These are phyloP conservation scores for Saitozyma podzolica DNA, from an alignment of 768 basidiomycete genomes.

Conservation along the genomic window DNA sequence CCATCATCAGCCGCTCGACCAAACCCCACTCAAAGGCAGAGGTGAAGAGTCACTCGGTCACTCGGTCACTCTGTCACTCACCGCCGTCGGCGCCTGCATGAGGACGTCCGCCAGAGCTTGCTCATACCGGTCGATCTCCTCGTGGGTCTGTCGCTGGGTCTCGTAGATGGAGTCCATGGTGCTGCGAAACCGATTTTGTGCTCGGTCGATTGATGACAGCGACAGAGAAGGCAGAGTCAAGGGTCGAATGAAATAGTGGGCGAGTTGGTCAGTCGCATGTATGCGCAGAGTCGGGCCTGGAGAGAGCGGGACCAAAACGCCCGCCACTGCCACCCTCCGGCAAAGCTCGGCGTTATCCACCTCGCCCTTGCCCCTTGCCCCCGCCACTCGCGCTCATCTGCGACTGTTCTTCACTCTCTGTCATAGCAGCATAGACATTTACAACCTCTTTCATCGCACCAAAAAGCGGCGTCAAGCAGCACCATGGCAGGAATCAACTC, in stretches of 20 bases:
- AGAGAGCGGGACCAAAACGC: background rate
- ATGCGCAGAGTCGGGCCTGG: background rate
- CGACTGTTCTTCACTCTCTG: slow-evolving; percentile 1
- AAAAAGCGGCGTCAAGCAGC: background rate
- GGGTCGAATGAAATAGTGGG: too few relatives aligned
- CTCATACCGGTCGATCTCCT: slow-evolving; percentile 91
- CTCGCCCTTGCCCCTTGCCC: too few relatives aligned
- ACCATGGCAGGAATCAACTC: slow-evolving; percentile 10
- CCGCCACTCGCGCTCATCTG: background rate
- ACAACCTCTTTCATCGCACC: too few relatives aligned
- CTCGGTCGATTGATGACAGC: background rate
- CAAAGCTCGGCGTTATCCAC: background rate
- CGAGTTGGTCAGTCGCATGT: background rate
- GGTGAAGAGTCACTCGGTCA: background rate
- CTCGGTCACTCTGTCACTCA: slow-evolving; percentile 25
- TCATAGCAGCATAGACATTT: background rate
- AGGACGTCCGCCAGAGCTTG: slow-evolving; percentile 80
- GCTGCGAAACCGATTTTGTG: background rate
- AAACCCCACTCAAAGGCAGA: background rate
- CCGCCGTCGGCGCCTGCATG: slow-evolving; percentile 56
- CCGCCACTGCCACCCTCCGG: background rate
- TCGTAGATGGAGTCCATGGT: slow-evolving; percentile 91
- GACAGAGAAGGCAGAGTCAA: too few relatives aligned
- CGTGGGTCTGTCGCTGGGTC: slow-evolving; percentile 90
- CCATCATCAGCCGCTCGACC: background rate